Conservation (phyloP, 2,329 filamentous ascomycete species). For the Stachybotrys elegans region DNA sequence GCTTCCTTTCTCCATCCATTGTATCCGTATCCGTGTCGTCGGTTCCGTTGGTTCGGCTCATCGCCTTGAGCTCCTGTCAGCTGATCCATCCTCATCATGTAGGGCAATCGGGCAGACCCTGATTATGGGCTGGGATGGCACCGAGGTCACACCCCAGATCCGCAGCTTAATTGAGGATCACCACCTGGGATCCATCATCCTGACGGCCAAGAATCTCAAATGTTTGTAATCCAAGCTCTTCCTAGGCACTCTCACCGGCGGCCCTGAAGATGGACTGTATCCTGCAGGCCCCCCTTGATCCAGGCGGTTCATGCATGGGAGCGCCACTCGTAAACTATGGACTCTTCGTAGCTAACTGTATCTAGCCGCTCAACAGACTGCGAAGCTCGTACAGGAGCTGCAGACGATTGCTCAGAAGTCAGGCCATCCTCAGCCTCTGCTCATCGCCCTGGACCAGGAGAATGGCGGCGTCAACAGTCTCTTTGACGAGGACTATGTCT, state of each 20-base stretch:
- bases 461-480: constrained; percentile 97
- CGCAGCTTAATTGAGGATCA: constrained; percentile 74
- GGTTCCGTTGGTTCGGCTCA: constrained; percentile 9
- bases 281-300: too few species aligned
- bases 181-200: constrained; percentile 80
- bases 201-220: constrained; percentile 82
- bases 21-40: constrained; percentile 3
- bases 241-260: constrained; percentile 1
- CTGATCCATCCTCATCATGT: too few species aligned
- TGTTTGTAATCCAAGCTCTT: constrained; percentile 44
- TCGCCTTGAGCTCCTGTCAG: too few species aligned
- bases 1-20: constrained; percentile 2
- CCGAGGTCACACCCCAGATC: constrained; percentile 77
- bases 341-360: too few species aligned
- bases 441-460: constrained; percentile 93
- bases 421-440: constrained; percentile 80
- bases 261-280: too few species aligned
- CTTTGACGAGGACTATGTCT: constrained; percentile 92
- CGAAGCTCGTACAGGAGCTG: constrained; percentile 80
- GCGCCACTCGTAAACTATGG: too few species aligned
- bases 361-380: constrained; percentile 84
- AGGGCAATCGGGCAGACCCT: constrained; percentile 72
- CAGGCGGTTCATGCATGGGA: too few species aligned
- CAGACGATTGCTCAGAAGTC: constrained; percentile 89
- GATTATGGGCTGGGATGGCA: constrained; percentile 84